Evolutionary conservation across 257 asterid species (phyloP).

Genomic region (Solanum chmielewskii): DNA sequence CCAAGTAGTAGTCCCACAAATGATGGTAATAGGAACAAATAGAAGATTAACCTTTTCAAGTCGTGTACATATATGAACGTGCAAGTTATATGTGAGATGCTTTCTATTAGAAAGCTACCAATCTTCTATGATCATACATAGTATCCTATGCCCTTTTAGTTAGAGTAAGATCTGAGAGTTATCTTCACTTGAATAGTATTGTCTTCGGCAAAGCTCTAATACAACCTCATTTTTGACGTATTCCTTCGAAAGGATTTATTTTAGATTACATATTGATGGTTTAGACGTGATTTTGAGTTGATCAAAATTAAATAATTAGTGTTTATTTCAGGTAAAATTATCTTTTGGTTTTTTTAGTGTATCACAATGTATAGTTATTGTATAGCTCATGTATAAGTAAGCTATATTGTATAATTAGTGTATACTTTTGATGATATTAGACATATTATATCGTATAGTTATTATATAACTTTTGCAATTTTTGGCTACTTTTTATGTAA

Average conservation of each 20-base stretch:
- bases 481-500: too few species aligned
- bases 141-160: background rate
- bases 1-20: background rate
- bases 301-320: too few species aligned
- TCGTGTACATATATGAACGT: background rate
- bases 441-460: too few species aligned
- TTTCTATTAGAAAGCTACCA: background rate
- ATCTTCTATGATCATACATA: background rate
- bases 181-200: background rate
- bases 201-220: background rate
- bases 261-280: too few species aligned
- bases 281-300: too few species aligned
- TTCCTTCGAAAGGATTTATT: slow-evolving; percentile 40
- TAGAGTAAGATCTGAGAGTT: background rate
- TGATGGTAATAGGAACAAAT: background rate
- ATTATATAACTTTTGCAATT: too few species aligned
- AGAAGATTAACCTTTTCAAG: background rate
- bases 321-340: too few species aligned
- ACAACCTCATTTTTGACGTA: slow-evolving; percentile 12
- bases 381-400: too few species aligned
- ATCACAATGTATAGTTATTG: too few species aligned
- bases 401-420: too few species aligned
- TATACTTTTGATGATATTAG: too few species aligned
- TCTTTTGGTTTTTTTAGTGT: too few species aligned
- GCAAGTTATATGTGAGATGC: background rate